Percentiles rank a stretch among this genome's conserved stretches.
phyloP scores from a whole-genome alignment of 768 basidiomycete species.

The Collybiopsis confluens region DNA sequence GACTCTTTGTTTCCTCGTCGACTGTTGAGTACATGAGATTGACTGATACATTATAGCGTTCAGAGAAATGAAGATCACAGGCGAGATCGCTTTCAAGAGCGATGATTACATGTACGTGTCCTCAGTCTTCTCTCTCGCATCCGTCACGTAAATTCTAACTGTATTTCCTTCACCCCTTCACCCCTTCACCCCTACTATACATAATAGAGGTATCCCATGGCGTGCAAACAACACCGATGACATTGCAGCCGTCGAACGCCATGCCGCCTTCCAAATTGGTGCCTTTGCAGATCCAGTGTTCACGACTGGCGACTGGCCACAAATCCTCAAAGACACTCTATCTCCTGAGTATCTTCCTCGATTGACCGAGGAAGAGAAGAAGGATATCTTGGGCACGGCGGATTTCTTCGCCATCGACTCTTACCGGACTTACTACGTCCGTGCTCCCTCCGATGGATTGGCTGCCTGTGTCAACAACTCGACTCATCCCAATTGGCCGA shows the following conservation, averaged over 20 bases:
- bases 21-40: background rate
- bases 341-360: constrained; percentile 43
- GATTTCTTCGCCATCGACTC: constrained; percentile 53
- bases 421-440: constrained; percentile 35
- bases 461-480: constrained; percentile 38
- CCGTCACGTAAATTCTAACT: background rate
- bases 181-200: too few species aligned
- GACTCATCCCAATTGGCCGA: constrained; percentile 47
- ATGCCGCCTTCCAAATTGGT: constrained; percentile 48
- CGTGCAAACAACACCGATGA: constrained; percentile 41
- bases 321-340: constrained; percentile 43
- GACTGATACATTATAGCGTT: constrained; percentile 26
- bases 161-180: too few species aligned
- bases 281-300: constrained; percentile 47
- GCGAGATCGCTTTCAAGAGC: constrained; percentile 51
- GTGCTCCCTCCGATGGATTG: constrained; percentile 40
- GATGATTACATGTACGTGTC: constrained; percentile 42
- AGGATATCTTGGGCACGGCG: constrained; percentile 30
- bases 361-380: constrained; percentile 38
- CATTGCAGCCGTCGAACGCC: constrained; percentile 39
- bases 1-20: background rate
- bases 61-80: constrained; percentile 40
- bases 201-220: constrained; percentile 45
- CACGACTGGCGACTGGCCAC: constrained; percentile 49
- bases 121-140: background rate